Percentiles rank a stretch among this genome's conserved stretches.
Evolutionary conservation across 2,329 filamentous ascomycete species (phyloP).

Genomic region (Fusarium sarcochroum): DNA sequence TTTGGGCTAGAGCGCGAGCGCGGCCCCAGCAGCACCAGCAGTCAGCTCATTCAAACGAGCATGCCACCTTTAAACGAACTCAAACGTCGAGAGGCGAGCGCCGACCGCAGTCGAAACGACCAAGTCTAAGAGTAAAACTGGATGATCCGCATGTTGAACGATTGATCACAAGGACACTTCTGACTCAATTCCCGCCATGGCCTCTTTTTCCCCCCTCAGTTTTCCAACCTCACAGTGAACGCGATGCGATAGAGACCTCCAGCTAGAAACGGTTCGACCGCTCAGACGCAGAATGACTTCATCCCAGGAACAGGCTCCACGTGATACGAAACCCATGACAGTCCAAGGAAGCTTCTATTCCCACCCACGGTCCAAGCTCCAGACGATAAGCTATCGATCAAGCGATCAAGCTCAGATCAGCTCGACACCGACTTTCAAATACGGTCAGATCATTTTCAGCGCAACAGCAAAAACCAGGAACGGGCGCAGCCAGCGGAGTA

Average conservation of each 20-base stretch:
- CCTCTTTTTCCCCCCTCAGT: background rate
- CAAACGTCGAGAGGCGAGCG: constrained; percentile 40
- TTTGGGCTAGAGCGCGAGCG: constrained; percentile 25
- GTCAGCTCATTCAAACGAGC: constrained; percentile 45
- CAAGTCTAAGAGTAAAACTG: constrained; percentile 25
- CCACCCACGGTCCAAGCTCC: constrained; percentile 20
- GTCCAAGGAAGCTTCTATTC: constrained; percentile 7
- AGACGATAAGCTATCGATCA: constrained; percentile 14
- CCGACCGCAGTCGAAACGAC: constrained; percentile 16
- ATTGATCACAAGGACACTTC: constrained; percentile 34
- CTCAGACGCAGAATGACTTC: constrained; percentile 28
- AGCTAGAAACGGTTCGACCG: constrained; percentile 10
- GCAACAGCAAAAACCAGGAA: constrained; percentile 10
- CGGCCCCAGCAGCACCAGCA: background rate
- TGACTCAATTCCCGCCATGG: constrained; percentile 22
- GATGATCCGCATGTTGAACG: constrained; percentile 31
- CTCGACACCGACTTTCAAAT: constrained; percentile 45
- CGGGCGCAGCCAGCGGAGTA: constrained; percentile 17
- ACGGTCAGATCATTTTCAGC: constrained; percentile 11
- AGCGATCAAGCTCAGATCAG: constrained; percentile 29
- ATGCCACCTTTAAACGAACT: constrained; percentile 46
- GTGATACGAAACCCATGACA: constrained; percentile 33
- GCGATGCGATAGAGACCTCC: constrained; percentile 1
- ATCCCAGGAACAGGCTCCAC: constrained; percentile 35
- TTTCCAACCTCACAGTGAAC: constrained; percentile 17